Base-by-base conservation (phyloP, 306 rosid genomes). In the Betula pendula region DNA sequence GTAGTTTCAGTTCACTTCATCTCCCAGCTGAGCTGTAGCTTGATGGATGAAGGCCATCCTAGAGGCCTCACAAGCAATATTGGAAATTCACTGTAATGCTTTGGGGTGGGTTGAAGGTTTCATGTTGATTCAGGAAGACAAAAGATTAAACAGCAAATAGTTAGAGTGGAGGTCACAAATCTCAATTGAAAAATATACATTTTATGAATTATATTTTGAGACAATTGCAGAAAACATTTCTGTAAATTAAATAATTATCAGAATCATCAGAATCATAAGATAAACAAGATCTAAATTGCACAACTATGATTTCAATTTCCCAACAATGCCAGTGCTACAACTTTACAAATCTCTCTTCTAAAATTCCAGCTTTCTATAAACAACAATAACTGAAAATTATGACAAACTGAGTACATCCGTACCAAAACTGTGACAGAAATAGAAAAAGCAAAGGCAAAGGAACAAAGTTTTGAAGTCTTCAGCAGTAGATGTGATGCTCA, bases 371-470 rank as follows among this genome's bases (percentile, higher is more conserved):
- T 58, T 79, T 81, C 77, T 79, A 59, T 72, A 47, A 71, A 83
- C 80, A 77, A 43, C 60, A 79, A 79, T 72, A 73, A 51, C 52
- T 68, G 69, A 16, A 72, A 81, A 45, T 62, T 22, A 77, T 71
- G 84, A 71, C 70, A 81, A 74, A 79, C 75, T 63, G 72, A 76
- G 81, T 78, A 80, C 71, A 27, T 60, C 27, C 80, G 83, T 58
- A 80, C 81, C 90, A 87, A 89, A 84, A 90, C 80, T 87, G 86
- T 82, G 84, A 48, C 70, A 74, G 79, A 47, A 62, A 76, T n/a
- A 68, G 67, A 73, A 67, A 75, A 81, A 53, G 82, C 51, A 49
- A 73, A 13, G 52, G 25, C 71, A 78, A 78, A 70, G 77, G 35
- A 75, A 77, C 70, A 67, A 48, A 47, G 52, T 35, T 76, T 59